phyloP scores from a whole-genome alignment of 169 alveolate species.

The Eimeria acervulina region DNA sequence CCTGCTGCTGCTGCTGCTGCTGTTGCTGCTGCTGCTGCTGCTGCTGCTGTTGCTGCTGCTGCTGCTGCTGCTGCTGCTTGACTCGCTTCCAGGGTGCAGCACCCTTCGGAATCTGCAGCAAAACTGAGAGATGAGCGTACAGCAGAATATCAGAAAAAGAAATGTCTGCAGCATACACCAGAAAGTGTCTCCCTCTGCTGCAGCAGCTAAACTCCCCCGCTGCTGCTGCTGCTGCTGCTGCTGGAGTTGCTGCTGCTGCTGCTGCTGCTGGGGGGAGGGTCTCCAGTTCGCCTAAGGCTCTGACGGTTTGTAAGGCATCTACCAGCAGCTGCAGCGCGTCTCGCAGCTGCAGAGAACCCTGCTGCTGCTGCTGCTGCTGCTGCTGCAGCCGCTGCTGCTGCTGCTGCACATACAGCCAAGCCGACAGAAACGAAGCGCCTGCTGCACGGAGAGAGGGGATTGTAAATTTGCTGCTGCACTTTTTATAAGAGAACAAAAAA shows the following conservation, averaged over 20 bases:
- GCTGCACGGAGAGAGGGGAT: background rate
- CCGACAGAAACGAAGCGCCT: background rate
- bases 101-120: conserved; percentile 20
- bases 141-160: conserved; percentile 11
- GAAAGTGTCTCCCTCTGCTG: background rate
- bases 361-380: no score
- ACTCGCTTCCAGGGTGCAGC: background rate
- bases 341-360: no score
- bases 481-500: background rate
- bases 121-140: conserved; percentile 18
- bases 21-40: conserved; percentile 37
- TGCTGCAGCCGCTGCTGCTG: no score
- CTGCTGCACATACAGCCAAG: background rate
- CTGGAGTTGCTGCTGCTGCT: no score
- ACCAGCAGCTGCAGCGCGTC: conserved; percentile 17
- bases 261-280: no score
- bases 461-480: background rate
- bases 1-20: conserved; percentile 35
- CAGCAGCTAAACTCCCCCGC: background rate
- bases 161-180: background rate
- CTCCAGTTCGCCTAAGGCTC: background rate
- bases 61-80: no score
- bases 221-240: background rate
- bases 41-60: conserved; percentile 19
- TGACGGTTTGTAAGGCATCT: background rate